Base-by-base conservation (phyloP, 2,329 filamentous ascomycete genomes). In the Zymoseptoria brevis region DNA sequence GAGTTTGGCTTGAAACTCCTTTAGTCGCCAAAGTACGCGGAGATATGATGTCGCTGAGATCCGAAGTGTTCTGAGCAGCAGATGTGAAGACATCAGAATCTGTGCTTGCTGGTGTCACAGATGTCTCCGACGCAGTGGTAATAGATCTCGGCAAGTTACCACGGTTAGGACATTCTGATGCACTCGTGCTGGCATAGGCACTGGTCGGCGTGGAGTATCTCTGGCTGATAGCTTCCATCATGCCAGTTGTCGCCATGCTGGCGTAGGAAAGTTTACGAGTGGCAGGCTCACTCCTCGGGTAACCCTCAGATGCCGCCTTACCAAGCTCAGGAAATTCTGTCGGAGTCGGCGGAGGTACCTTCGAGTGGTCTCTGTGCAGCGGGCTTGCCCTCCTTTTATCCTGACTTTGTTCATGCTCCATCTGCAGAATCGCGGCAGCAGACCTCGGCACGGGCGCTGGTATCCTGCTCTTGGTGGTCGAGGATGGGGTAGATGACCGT, bases 321-420 rank as follows among this genome's bases (percentile, higher is more conserved):
- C 54, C 54, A 22, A 66, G 58, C 9, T 53, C 57, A 19, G 67
- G 66, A 50, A 68, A 68, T 57, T 69, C 63, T 35, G 22, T 52
- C 19, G 53, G 19, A 24, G 50, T 59, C 19, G 64, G 62, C 22
- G 60, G 61, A 19, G 54, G 35, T 11, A 45, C 35, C 35, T n/a
- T 45, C 35, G 35, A 45, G 4, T 45, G 35, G 6, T 6, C 13
- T 16, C 16, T n/a, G 13, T 13, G 35, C 35, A 45, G 13, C 13
- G 35, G 35, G 35, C 16, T n/a, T 45, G 35, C 13, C 16, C 5
- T n/a, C n/a, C 13, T 7, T 3, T 45, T 16, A n/a, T 45, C 35
- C 35, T 45, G 35, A 45, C 35, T 45, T 11, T 3, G 13, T n/a
- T 45, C 35, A 16, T 45, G 35, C 35, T 45, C 35, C 35, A 45